Evolutionary conservation across 2,329 filamentous ascomycete species (phyloP).

Genomic region (Clonostachys byssicola): DNA sequence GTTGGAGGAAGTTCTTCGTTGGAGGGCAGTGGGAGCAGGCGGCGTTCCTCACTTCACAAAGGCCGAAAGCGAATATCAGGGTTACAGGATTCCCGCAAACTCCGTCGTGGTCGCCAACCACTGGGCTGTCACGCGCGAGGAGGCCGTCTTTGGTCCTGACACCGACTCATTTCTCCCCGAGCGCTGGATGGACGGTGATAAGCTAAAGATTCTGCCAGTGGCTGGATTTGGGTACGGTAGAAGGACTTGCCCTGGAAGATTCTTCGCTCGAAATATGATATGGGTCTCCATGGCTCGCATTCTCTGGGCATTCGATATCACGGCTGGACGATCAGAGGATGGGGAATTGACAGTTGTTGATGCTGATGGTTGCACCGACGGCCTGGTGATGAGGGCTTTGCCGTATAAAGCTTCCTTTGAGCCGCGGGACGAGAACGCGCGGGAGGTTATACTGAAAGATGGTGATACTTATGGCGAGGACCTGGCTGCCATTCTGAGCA

Average conservation of each 20-base stretch:
- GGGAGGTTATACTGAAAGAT: slow-evolving; percentile 10
- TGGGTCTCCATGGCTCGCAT: slow-evolving; percentile 33
- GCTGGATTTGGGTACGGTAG: slow-evolving; percentile 44
- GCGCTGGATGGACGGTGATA: slow-evolving; percentile 16
- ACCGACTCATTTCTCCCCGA: slow-evolving; percentile 21
- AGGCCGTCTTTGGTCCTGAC: slow-evolving; percentile 31
- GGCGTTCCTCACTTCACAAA: slow-evolving; percentile 32
- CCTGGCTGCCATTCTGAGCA: neutral
- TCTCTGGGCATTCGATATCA: slow-evolving; percentile 45
- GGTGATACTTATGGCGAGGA: slow-evolving; percentile 3
- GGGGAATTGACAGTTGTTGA: slow-evolving; percentile 11
- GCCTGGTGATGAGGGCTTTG: slow-evolving; percentile 16
- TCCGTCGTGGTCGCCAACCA: slow-evolving; percentile 35
- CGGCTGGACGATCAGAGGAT: slow-evolving; percentile 10
- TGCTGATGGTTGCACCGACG: slow-evolving; percentile 14
- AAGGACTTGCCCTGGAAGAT: slow-evolving; percentile 32
- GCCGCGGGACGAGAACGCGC: slow-evolving; percentile 19
- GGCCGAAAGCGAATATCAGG: slow-evolving; percentile 25
- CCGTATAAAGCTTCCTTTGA: slow-evolving; percentile 17
- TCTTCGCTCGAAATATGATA: slow-evolving; percentile 42
- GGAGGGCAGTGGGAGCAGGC: slow-evolving; percentile 31
- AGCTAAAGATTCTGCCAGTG: slow-evolving; percentile 19
- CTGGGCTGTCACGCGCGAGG: slow-evolving; percentile 29
- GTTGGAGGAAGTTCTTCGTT: slow-evolving; percentile 31
- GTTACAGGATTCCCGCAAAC: slow-evolving; percentile 34